phyloP scores from a whole-genome alignment of 192 early-diverging fungal species.

The Mortierella antarctica region DNA sequence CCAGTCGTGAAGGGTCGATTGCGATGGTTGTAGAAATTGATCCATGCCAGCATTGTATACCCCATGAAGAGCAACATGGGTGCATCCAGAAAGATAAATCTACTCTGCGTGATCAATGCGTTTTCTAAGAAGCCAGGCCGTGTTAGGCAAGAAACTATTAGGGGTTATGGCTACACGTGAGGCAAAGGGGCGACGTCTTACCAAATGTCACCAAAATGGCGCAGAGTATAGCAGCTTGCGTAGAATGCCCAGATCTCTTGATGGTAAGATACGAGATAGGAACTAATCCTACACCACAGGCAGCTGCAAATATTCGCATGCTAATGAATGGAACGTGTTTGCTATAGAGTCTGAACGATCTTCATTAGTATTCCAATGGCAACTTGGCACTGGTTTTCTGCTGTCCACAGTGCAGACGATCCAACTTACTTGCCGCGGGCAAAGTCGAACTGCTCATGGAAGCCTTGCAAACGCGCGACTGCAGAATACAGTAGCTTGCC shows the following conservation, averaged over 20 bases:
- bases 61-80: constrained; percentile 92
- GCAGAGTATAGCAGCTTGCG: constrained; percentile 78
- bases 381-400: background rate
- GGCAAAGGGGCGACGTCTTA: constrained; percentile 28
- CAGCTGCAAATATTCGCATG: constrained; percentile 85
- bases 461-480: constrained; percentile 73
- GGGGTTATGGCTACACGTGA: background rate
- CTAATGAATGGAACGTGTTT: constrained; percentile 91
- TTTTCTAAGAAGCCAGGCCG: constrained; percentile 69
- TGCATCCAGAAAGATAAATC: constrained; percentile 93
- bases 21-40: constrained; percentile 85
- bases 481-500: constrained; percentile 84
- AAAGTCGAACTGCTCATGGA: constrained; percentile 86
- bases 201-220: constrained; percentile 85
- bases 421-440: constrained; percentile 81
- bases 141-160: background rate
- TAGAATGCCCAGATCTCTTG: constrained; percentile 81
- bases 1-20: constrained; percentile 74
- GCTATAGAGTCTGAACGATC: constrained; percentile 56
- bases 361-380: background rate
- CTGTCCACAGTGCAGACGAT: constrained; percentile 37
- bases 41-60: constrained; percentile 83
- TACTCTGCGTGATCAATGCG: constrained; percentile 88
- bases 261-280: constrained; percentile 88
- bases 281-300: constrained; percentile 82